phyloP scores from a whole-genome alignment of 371 early-diverging fungal genomes.

The Apophysomyces elegans region DNA sequence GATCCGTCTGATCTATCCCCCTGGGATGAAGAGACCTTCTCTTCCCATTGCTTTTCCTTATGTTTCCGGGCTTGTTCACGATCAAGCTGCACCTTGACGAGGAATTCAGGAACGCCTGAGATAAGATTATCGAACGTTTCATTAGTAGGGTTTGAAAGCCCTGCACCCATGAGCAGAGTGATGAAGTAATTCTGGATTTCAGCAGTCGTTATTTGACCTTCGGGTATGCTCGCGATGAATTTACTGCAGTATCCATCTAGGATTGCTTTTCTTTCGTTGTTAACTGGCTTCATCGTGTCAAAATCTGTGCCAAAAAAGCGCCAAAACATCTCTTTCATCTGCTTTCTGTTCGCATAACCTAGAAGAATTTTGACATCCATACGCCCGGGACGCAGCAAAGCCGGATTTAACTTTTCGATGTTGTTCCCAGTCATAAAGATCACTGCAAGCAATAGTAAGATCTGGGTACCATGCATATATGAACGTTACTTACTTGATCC shows the following conservation, averaged over 20 bases:
- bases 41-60: background rate
- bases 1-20: background rate
- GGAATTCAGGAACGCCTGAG: slow-evolving; percentile 21
- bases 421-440: slow-evolving; percentile 98
- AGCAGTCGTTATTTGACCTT: slow-evolving; percentile 53
- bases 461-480: background rate
- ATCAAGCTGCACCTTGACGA: slow-evolving; percentile 22
- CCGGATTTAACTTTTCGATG: slow-evolving; percentile 90
- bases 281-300: slow-evolving; percentile 2
- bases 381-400: slow-evolving; percentile 95
- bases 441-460: slow-evolving; percentile 23
- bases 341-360: slow-evolving; percentile 73
- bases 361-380: slow-evolving; percentile 88
- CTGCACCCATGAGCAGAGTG: slow-evolving; percentile 16
- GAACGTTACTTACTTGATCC: slow-evolving; percentile 58
- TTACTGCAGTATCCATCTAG: slow-evolving; percentile 5
- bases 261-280: background rate
- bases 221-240: slow-evolving; percentile 32
- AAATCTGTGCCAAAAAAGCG: slow-evolving; percentile 39
- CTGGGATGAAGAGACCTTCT: background rate
- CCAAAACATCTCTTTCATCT: slow-evolving; percentile 62
- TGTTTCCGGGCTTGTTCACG: slow-evolving; percentile 24
- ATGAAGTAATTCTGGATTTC: slow-evolving; percentile 52
- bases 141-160: slow-evolving; percentile 13
- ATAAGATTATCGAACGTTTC: slow-evolving; percentile 15